These are phyloP conservation scores for Suillus variegatus DNA, from an alignment of 768 basidiomycete genomes.

Conservation along the genomic window DNA sequence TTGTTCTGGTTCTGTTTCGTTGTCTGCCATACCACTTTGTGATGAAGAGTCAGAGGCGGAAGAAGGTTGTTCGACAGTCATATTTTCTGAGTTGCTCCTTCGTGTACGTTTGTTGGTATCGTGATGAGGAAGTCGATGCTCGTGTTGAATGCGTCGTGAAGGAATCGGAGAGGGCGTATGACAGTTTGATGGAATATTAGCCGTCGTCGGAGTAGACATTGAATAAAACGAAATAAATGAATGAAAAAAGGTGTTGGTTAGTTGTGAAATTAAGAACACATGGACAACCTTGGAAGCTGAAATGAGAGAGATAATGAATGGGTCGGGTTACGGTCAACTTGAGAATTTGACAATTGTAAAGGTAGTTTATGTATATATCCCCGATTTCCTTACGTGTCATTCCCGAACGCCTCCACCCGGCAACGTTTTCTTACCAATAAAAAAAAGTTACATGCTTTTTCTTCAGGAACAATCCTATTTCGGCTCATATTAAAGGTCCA, in stretches of 20 bases:
- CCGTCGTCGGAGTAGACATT: slow-evolving; percentile 23
- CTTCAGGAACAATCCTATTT: slow-evolving; percentile 7
- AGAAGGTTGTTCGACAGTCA: slow-evolving; percentile 28
- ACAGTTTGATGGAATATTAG: slow-evolving; percentile 24
- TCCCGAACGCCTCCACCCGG: no score
- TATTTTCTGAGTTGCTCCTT: slow-evolving; percentile 10
- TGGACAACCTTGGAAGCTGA: slow-evolving; percentile 8
- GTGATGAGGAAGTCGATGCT: slow-evolving; percentile 8
- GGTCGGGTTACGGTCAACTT: neutral
- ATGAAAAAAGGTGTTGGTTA: slow-evolving; percentile 11
- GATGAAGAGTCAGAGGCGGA: slow-evolving; percentile 44
- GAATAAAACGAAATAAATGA: slow-evolving; percentile 29
- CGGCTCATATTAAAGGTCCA: slow-evolving; percentile 10
- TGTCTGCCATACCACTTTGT: slow-evolving; percentile 60
- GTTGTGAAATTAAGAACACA: slow-evolving; percentile 18
- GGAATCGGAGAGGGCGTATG: slow-evolving; percentile 14
- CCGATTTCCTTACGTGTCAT: slow-evolving; percentile 10
- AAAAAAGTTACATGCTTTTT: neutral
- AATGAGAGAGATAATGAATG: slow-evolving; percentile 2
- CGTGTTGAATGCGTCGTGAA: slow-evolving; percentile 24
- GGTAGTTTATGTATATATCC: neutral
- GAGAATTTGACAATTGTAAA: slow-evolving; percentile 1
- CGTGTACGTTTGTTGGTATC: slow-evolving; percentile 22
- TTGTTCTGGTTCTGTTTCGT: slow-evolving; percentile 51
- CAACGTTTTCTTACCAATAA: no score